These are phyloP conservation scores for Astrothelium subdiscretum DNA, from an alignment of 495 filamentous ascomycete species.

Conservation along the genomic window DNA sequence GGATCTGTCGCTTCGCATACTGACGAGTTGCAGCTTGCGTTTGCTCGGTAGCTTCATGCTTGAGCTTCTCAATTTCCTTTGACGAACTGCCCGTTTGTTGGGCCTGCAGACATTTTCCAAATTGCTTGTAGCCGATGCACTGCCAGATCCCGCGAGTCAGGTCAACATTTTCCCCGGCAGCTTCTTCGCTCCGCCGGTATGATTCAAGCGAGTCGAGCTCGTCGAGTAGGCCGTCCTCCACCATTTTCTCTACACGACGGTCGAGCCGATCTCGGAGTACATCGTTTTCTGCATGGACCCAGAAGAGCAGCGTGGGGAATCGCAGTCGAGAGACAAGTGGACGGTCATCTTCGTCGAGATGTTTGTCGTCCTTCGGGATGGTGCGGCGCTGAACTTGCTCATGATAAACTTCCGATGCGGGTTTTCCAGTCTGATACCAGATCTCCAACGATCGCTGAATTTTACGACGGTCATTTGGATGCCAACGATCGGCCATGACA, in stretches of 20 bases:
- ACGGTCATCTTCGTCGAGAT: slow-evolving; percentile 6
- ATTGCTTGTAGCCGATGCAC: slow-evolving; percentile 90
- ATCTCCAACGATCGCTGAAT: slow-evolving; percentile 86
- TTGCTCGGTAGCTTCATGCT: slow-evolving; percentile 36
- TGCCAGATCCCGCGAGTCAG: slow-evolving; percentile 79
- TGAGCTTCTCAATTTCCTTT: slow-evolving; percentile 34
- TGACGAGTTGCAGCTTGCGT: slow-evolving; percentile 73
- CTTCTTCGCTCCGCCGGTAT: slow-evolving; percentile 36
- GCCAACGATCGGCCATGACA: slow-evolving; percentile 81
- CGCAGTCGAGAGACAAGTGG: slow-evolving; percentile 26
- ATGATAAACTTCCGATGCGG: slow-evolving; percentile 78
- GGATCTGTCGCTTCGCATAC: slow-evolving; percentile 71
- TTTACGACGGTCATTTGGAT: slow-evolving; percentile 82
- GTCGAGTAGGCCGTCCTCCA: slow-evolving; percentile 55
- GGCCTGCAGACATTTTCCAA: slow-evolving; percentile 55
- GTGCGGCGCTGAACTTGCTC: slow-evolving; percentile 42
- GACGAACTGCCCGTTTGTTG: slow-evolving; percentile 24
- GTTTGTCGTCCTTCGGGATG: slow-evolving; percentile 11
- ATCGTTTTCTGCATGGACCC: slow-evolving; percentile 67
- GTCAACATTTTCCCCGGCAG: slow-evolving; percentile 47
- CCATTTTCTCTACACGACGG: slow-evolving; percentile 70
- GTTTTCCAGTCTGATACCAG: slow-evolving; percentile 63
- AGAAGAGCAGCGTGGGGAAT: slow-evolving; percentile 62
- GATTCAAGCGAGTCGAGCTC: slow-evolving; percentile 55
- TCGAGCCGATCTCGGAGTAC: slow-evolving; percentile 58